Percentiles rank a stretch among this genome's conserved stretches.
phyloP scores from a whole-genome alignment of 1,284 basidiomycete genomes.

The Trichosporon sp. region DNA sequence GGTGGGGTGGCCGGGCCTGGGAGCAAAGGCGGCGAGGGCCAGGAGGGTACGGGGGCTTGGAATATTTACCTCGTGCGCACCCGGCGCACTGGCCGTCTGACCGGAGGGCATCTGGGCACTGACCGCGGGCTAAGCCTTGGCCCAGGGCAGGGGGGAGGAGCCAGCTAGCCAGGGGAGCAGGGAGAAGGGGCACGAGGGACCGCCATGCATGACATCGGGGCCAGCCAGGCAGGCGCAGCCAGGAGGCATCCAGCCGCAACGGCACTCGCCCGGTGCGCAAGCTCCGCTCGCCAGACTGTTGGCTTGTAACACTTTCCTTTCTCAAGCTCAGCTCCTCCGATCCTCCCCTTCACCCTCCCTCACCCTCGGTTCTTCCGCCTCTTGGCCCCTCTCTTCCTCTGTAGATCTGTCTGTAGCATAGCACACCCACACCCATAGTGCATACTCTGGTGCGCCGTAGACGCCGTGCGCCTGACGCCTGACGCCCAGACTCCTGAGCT shows the following conservation, averaged over 20 bases:
- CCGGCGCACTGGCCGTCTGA: constrained; percentile 1
- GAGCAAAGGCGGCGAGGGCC: background rate
- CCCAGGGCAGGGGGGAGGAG: background rate
- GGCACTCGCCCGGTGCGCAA: background rate
- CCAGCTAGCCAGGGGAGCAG: background rate
- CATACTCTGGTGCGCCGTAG: background rate
- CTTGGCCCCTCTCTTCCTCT: background rate
- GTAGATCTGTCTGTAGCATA: constrained; percentile 6
- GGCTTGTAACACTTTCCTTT: constrained; percentile 10
- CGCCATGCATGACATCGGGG: background rate
- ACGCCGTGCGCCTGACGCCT: background rate
- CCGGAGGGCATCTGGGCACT: background rate
- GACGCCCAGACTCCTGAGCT: background rate
- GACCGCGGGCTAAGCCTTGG: background rate
- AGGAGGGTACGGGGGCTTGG: background rate
- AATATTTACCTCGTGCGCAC: background rate
- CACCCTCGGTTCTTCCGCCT: constrained; percentile 7
- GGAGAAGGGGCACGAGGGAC: background rate
- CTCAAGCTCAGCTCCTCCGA: background rate
- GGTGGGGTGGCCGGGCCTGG: constrained; percentile 51
- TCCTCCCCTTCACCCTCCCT: background rate
- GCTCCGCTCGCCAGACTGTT: constrained; percentile 7
- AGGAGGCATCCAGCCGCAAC: background rate
- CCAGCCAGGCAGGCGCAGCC: background rate
- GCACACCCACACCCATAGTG: background rate